These are phyloP conservation scores for Annulohypoxylon bovei DNA, from an alignment of 495 filamentous ascomycete species.

Conservation along the genomic window DNA sequence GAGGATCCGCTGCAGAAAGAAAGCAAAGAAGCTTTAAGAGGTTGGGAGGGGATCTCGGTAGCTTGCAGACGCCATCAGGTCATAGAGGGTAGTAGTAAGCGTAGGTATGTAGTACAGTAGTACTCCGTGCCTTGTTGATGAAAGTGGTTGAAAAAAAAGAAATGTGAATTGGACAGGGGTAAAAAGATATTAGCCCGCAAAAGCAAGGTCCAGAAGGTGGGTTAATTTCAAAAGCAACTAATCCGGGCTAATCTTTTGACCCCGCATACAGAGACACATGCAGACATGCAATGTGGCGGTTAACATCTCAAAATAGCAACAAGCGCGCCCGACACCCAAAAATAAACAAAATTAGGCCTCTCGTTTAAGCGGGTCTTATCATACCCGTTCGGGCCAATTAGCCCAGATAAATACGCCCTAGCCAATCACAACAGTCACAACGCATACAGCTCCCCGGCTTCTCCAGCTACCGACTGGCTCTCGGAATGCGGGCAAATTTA, in stretches of 20 bases:
- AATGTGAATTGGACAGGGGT: constrained; percentile 2
- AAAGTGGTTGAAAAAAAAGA: neutral
- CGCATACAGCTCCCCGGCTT: constrained; percentile 5
- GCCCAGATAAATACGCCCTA: constrained; percentile 19
- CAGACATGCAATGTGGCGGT: constrained; percentile 16
- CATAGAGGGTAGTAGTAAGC: constrained; percentile 20
- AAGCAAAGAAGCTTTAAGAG: constrained; percentile 28
- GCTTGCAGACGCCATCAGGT: constrained; percentile 33
- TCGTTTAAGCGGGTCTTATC: constrained; percentile 19
- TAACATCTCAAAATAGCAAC: constrained; percentile 40
- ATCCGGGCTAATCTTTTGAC: constrained; percentile 21
- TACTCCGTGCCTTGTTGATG: neutral
- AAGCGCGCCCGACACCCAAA: constrained; percentile 35
- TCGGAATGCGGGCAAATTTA: constrained; percentile 34
- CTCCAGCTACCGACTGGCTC: constrained; percentile 2
- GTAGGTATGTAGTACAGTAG: neutral
- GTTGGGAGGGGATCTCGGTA: constrained; percentile 27
- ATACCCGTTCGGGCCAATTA: constrained; percentile 34
- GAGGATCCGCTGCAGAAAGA: constrained; percentile 13
- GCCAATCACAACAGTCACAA: constrained; percentile 35
- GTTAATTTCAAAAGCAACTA: constrained; percentile 31
- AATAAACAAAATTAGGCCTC: constrained; percentile 30
- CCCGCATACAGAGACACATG: neutral
- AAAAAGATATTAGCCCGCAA: constrained; percentile 24
- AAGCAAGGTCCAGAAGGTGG: constrained; percentile 21